Conservation (phyloP, 2,329 filamentous ascomycete species). For the Colletotrichum sidae region DNA sequence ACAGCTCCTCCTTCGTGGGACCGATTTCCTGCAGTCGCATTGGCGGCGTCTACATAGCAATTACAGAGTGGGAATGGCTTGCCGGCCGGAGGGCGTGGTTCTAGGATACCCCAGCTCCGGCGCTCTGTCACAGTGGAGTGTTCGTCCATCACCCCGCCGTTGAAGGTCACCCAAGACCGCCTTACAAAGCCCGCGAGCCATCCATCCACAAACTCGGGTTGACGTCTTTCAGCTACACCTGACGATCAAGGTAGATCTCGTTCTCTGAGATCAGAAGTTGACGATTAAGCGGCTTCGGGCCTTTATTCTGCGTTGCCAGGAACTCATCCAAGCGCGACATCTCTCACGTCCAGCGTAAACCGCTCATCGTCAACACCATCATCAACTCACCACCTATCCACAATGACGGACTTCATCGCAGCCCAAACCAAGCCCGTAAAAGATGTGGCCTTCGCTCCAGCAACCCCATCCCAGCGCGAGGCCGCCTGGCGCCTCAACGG, state of each 20-base stretch:
- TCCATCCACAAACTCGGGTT: constrained; percentile 7
- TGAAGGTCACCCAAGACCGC: constrained; percentile 3
- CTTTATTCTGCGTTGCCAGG: no score
- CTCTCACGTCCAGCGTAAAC: not conserved
- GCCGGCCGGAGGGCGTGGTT: constrained; percentile 13
- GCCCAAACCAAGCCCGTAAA: constrained; percentile 8
- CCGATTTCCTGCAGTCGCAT: constrained; percentile 22
- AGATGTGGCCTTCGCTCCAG: constrained; percentile 44
- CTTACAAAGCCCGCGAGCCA: constrained; percentile 23
- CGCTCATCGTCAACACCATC: constrained; percentile 2
- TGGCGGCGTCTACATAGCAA: constrained; percentile 12
- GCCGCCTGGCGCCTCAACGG: constrained; percentile 47
- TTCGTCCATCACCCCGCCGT: constrained; percentile 15
- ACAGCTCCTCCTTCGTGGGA: not conserved
- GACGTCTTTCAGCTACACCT: constrained; percentile 6
- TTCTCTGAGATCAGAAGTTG: not conserved
- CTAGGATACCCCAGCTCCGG: constrained; percentile 16
- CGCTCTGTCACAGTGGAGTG: constrained; percentile 14
- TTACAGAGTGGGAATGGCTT: constrained; percentile 2
- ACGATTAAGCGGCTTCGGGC: not conserved
- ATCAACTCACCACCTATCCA: constrained; percentile 1
- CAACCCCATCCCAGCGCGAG: constrained; percentile 44
- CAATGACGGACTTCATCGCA: constrained; percentile 23
- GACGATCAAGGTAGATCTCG: not conserved
- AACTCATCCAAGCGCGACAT: not conserved